Base-by-base conservation (phyloP, 768 basidiomycete species). In the Xerocomus spinulosus region DNA sequence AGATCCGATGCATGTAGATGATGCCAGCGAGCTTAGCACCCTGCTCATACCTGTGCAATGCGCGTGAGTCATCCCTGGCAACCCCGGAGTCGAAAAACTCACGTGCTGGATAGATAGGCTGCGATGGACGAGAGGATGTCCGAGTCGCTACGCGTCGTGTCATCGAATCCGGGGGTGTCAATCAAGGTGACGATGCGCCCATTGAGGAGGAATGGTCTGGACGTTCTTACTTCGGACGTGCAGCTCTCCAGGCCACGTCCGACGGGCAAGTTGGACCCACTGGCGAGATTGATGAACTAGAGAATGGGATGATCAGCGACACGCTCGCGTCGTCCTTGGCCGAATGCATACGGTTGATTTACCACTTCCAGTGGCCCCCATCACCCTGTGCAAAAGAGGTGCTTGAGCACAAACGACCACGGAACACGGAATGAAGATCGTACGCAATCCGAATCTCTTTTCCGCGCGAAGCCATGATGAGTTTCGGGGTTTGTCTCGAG, bases 91-190 rank as follows among this genome's bases (percentile, higher is more conserved):
- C n/a, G n/a, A n/a, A n/a, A n/a, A n/a, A 46, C 64, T 49, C 44
- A 67, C 65, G 63, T 65, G 42, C 54, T 67, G 49, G 65, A 63
- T n/a, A 66, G 59, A 33, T 67, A 66, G 1, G 29, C 72, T 50
- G 78, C 74, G 44, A 80, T 78, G 68, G 74, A 72, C 24, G 68
- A 71, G 30, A 81, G 63, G 10, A 81, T 70, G 33, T 76, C 77
- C 1, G 73, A 70, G 49, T 80, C 79, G 50, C 71, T 76, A 36
- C 68, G 70, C 12, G 51, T 17, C 9, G 78, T 76, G 53, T 82
- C 79, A 53, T 81, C 80, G 57, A 82, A 82, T 5, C 81, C 81
- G 14, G 81, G 81, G 0, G 80, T 82, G 59, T 83, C 81, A 34
- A 83, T 73, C 25, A 83, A 60, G 12, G 68, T 74, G 44, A 82